Percentiles rank a stretch among this genome's conserved stretches.
phyloP scores from a whole-genome alignment of 2,329 filamentous ascomycete species.

The Cladophialophora yegresii region DNA sequence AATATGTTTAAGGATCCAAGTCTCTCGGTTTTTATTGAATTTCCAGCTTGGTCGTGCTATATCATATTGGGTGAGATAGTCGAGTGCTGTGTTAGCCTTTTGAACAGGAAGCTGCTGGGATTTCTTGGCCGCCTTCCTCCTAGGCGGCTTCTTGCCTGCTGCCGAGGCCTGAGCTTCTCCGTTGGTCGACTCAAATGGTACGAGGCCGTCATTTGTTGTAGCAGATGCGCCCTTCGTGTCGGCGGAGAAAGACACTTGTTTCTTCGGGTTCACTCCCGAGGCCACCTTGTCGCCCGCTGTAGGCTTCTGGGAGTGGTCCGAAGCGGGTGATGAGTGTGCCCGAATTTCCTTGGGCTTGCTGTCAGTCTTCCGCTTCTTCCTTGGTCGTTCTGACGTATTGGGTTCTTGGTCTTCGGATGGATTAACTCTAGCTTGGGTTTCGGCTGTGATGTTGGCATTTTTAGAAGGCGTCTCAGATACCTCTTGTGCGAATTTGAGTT shows the following conservation, averaged over 20 bases:
- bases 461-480: slow-evolving; percentile 19
- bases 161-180: slow-evolving; percentile 12
- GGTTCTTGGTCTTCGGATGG: neutral
- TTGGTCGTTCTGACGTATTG: slow-evolving; percentile 19
- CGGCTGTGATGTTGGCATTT: neutral
- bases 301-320: neutral
- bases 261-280: slow-evolving; percentile 25
- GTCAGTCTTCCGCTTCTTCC: slow-evolving; percentile 26
- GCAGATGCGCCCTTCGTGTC: slow-evolving; percentile 60
- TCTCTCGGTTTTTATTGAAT: slow-evolving; percentile 94
- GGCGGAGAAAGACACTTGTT: slow-evolving; percentile 61
- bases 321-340: neutral
- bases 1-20: slow-evolving; percentile 77
- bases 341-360: neutral
- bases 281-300: neutral
- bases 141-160: slow-evolving; percentile 40
- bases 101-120: slow-evolving; percentile 28
- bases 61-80: slow-evolving; percentile 77
- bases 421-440: slow-evolving; percentile 10
- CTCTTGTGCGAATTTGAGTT: slow-evolving; percentile 57
- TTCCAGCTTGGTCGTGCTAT: slow-evolving; percentile 75
- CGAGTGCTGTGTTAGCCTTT: slow-evolving; percentile 37
- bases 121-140: slow-evolving; percentile 38
- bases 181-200: neutral
- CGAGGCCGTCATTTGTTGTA: neutral